These are phyloP conservation scores for Cytospora piceae DNA, from an alignment of 2,329 filamentous ascomycete species.

Conservation along the genomic window DNA sequence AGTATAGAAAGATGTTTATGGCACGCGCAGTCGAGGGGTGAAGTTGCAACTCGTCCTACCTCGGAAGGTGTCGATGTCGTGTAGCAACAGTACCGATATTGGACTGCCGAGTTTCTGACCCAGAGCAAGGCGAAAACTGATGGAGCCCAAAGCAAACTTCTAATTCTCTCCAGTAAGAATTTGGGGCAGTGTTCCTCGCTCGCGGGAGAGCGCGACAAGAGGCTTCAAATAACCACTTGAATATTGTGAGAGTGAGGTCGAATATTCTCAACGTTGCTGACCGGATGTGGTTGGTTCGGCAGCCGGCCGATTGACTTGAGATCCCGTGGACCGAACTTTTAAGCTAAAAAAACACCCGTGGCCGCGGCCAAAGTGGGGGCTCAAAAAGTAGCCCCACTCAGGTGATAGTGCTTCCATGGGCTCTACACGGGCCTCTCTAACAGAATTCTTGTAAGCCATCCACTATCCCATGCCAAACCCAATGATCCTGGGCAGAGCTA, in stretches of 20 bases:
- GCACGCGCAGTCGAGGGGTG: neutral
- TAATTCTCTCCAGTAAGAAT: neutral
- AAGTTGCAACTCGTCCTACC: neutral
- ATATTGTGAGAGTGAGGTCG: neutral
- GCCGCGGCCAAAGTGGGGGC: neutral
- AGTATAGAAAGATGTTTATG: neutral
- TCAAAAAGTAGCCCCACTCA: neutral
- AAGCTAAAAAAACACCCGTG: neutral
- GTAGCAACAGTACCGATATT: neutral
- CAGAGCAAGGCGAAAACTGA: neutral
- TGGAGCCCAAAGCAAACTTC: neutral
- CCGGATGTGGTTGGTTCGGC: constrained; percentile 1
- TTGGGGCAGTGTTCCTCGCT: neutral
- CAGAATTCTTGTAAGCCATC: neutral
- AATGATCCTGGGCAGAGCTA: constrained; percentile 1
- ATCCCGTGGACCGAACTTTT: neutral
- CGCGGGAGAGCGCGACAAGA: neutral
- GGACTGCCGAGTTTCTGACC: neutral
- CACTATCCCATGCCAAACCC: neutral
- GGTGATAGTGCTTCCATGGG: neutral
- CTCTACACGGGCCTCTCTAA: neutral
- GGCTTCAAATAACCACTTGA: too few species aligned
- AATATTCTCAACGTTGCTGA: neutral
- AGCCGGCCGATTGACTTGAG: neutral
- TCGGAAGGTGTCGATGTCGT: neutral